Conservation (phyloP, 208 protist species). For the Leishmania martiniquensis region DNA sequence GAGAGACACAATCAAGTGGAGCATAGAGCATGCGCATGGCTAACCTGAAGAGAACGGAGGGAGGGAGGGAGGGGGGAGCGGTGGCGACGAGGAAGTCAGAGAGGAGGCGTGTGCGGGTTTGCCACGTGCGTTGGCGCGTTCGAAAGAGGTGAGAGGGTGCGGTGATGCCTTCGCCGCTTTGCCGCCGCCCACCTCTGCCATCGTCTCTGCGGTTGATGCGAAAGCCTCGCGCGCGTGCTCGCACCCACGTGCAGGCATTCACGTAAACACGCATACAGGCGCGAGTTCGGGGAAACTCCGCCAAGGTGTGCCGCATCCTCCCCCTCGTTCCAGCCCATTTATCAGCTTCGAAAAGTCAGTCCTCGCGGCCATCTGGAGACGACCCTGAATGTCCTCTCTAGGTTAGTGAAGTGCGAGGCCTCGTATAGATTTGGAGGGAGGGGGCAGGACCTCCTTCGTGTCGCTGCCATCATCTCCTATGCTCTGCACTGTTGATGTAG, state of each 20-base stretch:
- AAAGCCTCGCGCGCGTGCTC: too few relatives aligned
- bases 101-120: neutral
- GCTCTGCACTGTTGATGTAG: neutral
- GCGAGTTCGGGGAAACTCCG: neutral
- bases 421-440: neutral
- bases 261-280: neutral
- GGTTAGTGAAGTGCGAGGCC: neutral
- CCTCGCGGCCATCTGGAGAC: neutral
- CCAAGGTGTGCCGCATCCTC: neutral
- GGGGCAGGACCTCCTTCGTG: too few relatives aligned
- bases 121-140: too few relatives aligned
- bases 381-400: neutral
- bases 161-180: neutral
- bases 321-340: neutral
- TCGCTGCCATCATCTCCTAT: neutral
- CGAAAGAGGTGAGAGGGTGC: neutral
- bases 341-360: neutral
- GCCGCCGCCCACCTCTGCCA: neutral
- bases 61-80: neutral
- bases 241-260: neutral
- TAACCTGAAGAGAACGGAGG: neutral
- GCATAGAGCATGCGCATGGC: neutral
- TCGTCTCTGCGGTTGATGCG: neutral
- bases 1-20: neutral
- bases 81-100: neutral